These are phyloP conservation scores for Epichloe uncinata DNA, from an alignment of 2,329 filamentous ascomycete species.

Conservation along the genomic window DNA sequence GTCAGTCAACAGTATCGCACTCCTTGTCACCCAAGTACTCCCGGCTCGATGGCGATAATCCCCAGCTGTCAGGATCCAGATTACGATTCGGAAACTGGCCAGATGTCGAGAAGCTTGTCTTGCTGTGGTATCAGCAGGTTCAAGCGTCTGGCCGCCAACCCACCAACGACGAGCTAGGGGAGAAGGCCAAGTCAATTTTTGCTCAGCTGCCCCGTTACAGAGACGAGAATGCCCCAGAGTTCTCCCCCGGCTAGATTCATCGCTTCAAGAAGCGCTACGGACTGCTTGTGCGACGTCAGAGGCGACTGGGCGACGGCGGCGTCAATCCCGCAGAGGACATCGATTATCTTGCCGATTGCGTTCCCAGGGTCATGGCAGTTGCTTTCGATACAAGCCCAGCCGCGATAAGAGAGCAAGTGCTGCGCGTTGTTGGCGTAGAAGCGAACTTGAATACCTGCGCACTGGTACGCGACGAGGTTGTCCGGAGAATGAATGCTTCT, in stretches of 20 bases:
- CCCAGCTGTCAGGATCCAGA: conserved; percentile 47
- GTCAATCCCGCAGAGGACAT: conserved; percentile 41
- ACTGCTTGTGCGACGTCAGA: conserved; percentile 41
- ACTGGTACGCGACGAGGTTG: conserved; percentile 43
- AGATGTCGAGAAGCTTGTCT: conserved; percentile 45
- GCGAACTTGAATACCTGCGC: conserved; percentile 39
- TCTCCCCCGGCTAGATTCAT: conserved; percentile 53
- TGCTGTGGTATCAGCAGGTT: conserved; percentile 41
- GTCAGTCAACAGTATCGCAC: conserved; percentile 50
- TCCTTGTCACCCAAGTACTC: conserved; percentile 49
- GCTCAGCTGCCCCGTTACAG: conserved; percentile 45
- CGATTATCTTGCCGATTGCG: conserved; percentile 44
- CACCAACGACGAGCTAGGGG: conserved; percentile 48
- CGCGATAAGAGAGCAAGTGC: conserved; percentile 43
- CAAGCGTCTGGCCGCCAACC: conserved; percentile 40
- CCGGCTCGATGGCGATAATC: conserved; percentile 44
- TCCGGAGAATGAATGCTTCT: conserved; percentile 24
- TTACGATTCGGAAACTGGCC: conserved; percentile 52
- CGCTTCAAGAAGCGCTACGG: conserved; percentile 52
- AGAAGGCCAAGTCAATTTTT: conserved; percentile 49
- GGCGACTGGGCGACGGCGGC: conserved; percentile 34
- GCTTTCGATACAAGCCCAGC: conserved; percentile 44
- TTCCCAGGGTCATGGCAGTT: conserved; percentile 46
- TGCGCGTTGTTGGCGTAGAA: conserved; percentile 42
- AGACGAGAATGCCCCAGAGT: conserved; percentile 46